Evolutionary conservation across 306 rosid genomes (phyloP), one percentile per base, ranked within the genome.

Genomic region (Heteromeles arbutifolia): DNA sequence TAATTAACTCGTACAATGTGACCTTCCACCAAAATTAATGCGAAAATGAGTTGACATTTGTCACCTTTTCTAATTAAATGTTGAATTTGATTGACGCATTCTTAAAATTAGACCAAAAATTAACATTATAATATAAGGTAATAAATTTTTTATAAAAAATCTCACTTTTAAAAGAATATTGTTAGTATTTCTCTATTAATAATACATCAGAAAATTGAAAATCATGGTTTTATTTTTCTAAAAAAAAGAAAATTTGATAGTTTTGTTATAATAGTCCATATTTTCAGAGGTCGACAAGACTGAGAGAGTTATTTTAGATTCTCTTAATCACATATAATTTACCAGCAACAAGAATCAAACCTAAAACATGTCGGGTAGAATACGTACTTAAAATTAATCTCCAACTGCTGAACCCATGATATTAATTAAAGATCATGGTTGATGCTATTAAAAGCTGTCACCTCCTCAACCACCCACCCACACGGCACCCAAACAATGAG

Each of bases 331-430:
- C 0, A 1, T 37, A 0, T 0, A 2, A 37, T 7, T 37, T 37
- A 37, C 2, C 0, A 7, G 0, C 10, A 7, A 37, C 2, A 37
- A 37, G 0, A 37, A 32, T 32, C 1, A 5, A 32, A 32, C 1
- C 0, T 32, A 32, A 0, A 5, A 32, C 7, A 0, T 32, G 1
- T 0, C 37, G 0, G 5, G 1, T 32, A 32, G 6, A 37, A 1
- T 37, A 37, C 0, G 41, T 37, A 10, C 2, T 0, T 0, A 37
- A 37, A 37, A 37, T 37, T 37, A 9, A 0, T 0, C 0, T 1
- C 10, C 0, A 37, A 37, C 0, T 1, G 0, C 0, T 34, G 0
- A 6, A 37, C 2, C 41, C 10, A 1, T 32, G 34, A 32, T 32
- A 8, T 32, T 1, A 37, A 37, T 37, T 37, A 10, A 37, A 37